A percentile compares a stretch with the other conserved stretches of the same genome.
phyloP scores from a whole-genome alignment of 2,329 filamentous ascomycete genomes.

The Aspergillus aculeatinus region DNA sequence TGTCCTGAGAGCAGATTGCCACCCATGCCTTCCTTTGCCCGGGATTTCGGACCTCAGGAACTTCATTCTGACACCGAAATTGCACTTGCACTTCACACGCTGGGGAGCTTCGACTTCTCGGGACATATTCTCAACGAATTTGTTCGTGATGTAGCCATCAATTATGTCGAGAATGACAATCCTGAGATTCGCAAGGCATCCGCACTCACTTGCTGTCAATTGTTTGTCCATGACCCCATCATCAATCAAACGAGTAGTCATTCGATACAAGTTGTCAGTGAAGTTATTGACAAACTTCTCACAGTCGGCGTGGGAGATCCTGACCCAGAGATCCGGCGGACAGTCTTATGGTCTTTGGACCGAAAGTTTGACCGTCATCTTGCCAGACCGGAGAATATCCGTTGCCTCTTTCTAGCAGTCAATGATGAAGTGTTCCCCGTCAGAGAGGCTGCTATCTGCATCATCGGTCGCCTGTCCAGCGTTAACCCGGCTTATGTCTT shows the following conservation, averaged over 20 bases:
- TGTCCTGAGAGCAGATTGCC: constrained; percentile 84
- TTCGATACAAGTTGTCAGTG: constrained; percentile 92
- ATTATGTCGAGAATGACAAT: constrained; percentile 96
- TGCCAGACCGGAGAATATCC: constrained; percentile 96
- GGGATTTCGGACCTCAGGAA: constrained; percentile 81
- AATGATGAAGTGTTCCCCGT: constrained; percentile 95
- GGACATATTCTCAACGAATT: constrained; percentile 95
- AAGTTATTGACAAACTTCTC: constrained; percentile 94
- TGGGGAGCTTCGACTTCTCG: constrained; percentile 96
- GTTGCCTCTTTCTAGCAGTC: constrained; percentile 89
- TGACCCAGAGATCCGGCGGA: constrained; percentile 82
- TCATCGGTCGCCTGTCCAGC: constrained; percentile 87
- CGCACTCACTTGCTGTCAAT: constrained; percentile 93
- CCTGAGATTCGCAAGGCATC: constrained; percentile 90
- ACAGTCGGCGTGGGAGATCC: constrained; percentile 93
- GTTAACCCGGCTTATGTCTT: constrained; percentile 98
- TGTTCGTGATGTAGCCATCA: constrained; percentile 94
- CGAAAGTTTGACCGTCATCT: constrained; percentile 93
- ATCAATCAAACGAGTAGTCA: constrained; percentile 97
- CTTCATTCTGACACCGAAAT: constrained; percentile 84
- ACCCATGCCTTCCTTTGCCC: constrained; percentile 77
- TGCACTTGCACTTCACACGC: constrained; percentile 86
- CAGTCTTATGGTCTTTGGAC: constrained; percentile 85
- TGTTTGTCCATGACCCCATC: constrained; percentile 95
- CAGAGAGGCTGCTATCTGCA: constrained; percentile 89